phyloP scores from a whole-genome alignment of 345 rosid genomes.

The Excoecaria cochinchinensis region DNA sequence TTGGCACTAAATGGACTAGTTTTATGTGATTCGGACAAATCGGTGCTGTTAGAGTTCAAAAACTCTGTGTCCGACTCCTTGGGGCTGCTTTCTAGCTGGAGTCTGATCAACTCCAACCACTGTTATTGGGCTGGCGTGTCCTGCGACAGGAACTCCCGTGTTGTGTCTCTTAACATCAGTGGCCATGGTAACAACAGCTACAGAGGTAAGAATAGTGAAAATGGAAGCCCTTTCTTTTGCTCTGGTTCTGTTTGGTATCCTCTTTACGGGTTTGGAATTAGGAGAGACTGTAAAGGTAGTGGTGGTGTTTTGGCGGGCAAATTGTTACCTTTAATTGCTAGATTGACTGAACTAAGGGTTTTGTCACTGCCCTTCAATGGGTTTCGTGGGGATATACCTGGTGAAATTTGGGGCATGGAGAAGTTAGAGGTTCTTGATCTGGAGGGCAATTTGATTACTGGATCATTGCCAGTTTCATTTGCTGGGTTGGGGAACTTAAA shows the following conservation, averaged over 20 bases:
- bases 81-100: slow-evolving; percentile 68
- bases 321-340: slow-evolving; percentile 47
- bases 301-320: slow-evolving; percentile 59
- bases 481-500: slow-evolving; percentile 51
- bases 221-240: slow-evolving; percentile 43
- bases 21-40: slow-evolving; percentile 53
- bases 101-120: slow-evolving; percentile 36
- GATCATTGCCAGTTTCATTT: slow-evolving; percentile 49
- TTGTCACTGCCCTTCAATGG: slow-evolving; percentile 79
- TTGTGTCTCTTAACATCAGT: slow-evolving; percentile 67
- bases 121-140: slow-evolving; percentile 72
- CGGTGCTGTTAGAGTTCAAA: slow-evolving; percentile 68
- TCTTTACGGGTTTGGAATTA: slow-evolving; percentile 63
- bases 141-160: slow-evolving; percentile 59
- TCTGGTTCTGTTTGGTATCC: slow-evolving; percentile 60
- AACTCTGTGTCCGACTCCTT: slow-evolving; percentile 55
- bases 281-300: slow-evolving; percentile 52
- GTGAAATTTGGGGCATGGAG: slow-evolving; percentile 71
- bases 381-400: slow-evolving; percentile 61
- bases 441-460: slow-evolving; percentile 62
- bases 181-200: slow-evolving; percentile 35
- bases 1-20: slow-evolving; percentile 25
- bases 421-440: slow-evolving; percentile 87
- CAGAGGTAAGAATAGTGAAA: slow-evolving; percentile 40
- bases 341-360: slow-evolving; percentile 63